These are phyloP conservation scores for Stevia rebaudiana DNA, from an alignment of 140 eudicot genomes.

Conservation along the genomic window DNA sequence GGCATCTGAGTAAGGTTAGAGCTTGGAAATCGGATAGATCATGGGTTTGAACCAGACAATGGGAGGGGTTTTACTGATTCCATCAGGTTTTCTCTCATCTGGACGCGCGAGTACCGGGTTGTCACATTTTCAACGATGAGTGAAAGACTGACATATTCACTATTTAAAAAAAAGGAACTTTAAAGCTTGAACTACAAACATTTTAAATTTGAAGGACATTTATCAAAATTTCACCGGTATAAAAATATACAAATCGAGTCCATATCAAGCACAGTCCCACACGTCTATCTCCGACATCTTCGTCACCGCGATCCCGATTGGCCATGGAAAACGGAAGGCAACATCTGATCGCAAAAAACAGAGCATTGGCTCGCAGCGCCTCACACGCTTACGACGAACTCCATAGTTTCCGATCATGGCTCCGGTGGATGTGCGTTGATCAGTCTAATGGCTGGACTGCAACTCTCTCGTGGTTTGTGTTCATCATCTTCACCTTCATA, in stretches of 20 bases:
- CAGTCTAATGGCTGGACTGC: slow-evolving; percentile 48
- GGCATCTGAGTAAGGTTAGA: too few species aligned
- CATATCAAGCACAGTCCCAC: not conserved
- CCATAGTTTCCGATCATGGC: slow-evolving; percentile 61
- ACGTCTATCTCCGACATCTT: slow-evolving; percentile 12
- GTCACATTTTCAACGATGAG: too few species aligned
- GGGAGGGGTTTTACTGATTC: too few species aligned
- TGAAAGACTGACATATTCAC: too few species aligned
- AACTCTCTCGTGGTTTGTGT: slow-evolving; percentile 64
- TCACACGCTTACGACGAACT: slow-evolving; percentile 75
- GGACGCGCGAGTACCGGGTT: too few species aligned
- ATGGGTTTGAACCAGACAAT: too few species aligned
- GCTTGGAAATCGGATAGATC: too few species aligned
- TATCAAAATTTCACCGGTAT: not conserved
- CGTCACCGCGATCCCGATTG: slow-evolving; percentile 8
- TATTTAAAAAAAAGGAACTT: too few species aligned
- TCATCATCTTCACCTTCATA: slow-evolving; percentile 45
- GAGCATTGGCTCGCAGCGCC: slow-evolving; percentile 26
- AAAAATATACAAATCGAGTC: too few species aligned
- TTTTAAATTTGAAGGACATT: not conserved
- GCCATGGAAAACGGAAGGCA: slow-evolving; percentile 31
- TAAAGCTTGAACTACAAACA: not conserved
- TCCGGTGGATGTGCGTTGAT: slow-evolving; percentile 53
- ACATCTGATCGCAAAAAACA: slow-evolving; percentile 22
- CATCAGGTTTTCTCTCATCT: too few species aligned